Evolutionary conservation across 148 eudicot genomes (phyloP).

Genomic region (Simmondsia chinensis): DNA sequence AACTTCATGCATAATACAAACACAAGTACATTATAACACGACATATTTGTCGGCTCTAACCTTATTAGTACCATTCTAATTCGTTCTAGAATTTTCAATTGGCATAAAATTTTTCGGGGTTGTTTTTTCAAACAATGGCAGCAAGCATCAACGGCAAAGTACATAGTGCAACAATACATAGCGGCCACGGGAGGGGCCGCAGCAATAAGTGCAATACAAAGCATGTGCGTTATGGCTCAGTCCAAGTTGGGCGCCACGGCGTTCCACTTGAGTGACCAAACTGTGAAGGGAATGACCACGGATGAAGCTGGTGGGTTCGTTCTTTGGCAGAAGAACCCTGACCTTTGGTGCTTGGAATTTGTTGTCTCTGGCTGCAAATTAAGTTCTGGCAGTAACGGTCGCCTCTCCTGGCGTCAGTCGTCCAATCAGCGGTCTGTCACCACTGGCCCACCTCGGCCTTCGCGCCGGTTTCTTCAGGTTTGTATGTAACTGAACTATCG

Average conservation of each 20-base stretch:
- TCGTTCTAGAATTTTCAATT: not conserved
- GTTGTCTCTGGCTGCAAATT: constrained; percentile 87
- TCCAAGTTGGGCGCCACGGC: constrained; percentile 67
- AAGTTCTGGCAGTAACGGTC: constrained; percentile 82
- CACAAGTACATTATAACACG: no score
- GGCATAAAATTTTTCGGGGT: not conserved
- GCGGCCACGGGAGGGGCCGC: constrained; percentile 89
- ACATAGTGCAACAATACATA: constrained; percentile 82
- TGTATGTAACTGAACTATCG: no score
- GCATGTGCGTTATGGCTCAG: constrained; percentile 84
- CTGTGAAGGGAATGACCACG: constrained; percentile 39
- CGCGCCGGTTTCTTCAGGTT: constrained; percentile 86
- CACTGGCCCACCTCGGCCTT: constrained; percentile 66
- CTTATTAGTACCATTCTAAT: not conserved
- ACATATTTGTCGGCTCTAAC: no score
- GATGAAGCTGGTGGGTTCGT: constrained; percentile 83
- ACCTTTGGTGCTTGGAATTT: constrained; percentile 71
- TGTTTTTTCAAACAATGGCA: constrained; percentile 19
- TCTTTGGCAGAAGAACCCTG: constrained; percentile 88
- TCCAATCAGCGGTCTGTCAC: constrained; percentile 53
- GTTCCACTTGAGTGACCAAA: constrained; percentile 63
- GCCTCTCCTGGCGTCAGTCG: constrained; percentile 80
- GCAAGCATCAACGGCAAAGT: constrained; percentile 97
- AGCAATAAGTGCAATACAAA: constrained; percentile 51
- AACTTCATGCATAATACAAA: no score